Base-by-base conservation (phyloP, 352 stramenopile species). In the Globisporangium polare region DNA sequence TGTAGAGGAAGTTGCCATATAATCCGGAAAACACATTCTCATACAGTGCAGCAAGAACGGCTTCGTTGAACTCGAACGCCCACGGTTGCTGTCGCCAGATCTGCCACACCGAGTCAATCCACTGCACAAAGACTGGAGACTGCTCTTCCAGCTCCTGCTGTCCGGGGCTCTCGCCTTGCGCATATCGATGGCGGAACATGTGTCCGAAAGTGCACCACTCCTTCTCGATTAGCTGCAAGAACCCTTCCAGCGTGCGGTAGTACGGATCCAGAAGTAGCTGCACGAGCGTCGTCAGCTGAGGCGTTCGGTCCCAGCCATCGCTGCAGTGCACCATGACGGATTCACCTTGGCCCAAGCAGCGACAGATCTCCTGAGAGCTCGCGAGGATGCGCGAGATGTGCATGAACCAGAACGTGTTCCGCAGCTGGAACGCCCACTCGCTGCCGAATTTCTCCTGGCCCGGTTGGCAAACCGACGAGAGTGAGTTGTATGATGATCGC, bases 171-270 rank as follows among this genome's bases (percentile, higher is more conserved):
- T 99, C 90, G n/a, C 97, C 95, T 67, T 99, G 96, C 3, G 90
- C 96, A 67, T 92, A 98, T 8, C 98, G 85, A n/a, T 88, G 87
- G 39, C 98, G 95, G 68, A 99, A 99, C 57, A 98, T 97, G 83
- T 99, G 97, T 0, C 98, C 98, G 73, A 99, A 99, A 10, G 89
- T 94, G 68, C 97, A 97, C 92, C 98, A 99, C 62, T 99, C 97
- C 71, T 99, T 99, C 76, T 99, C 97, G 20, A 99, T 89, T 13
- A 99, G 72, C 50, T 92, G 83, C 37, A 96, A 75, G 67, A 99
- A 98, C 5, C 98, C 98, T 15, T 92, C 71, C 18, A 98, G 62
- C 5, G 98, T 99, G 51, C 98, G 85, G 69, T 98, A 99, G 68
- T 98, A 97, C n/a, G 97, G 96, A 75, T 99, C 97, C 45, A 99